phyloP scores from a whole-genome alignment of 345 rosid species.

The Rhodamnia argentea region DNA sequence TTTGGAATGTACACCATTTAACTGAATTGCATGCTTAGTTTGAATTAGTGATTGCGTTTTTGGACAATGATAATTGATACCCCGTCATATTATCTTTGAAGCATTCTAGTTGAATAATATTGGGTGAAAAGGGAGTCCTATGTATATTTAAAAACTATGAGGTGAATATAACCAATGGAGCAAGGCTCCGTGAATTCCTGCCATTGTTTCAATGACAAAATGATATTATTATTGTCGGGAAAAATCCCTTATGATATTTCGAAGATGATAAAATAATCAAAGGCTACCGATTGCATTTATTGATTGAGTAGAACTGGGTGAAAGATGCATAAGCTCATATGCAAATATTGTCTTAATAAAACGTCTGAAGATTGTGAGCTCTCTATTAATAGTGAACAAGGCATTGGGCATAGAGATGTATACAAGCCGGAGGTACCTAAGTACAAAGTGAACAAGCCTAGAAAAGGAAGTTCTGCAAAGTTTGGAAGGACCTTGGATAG shows the following conservation, averaged over 20 bases:
- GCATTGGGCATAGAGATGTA: neutral
- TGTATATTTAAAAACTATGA: too few species aligned
- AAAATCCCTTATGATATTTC: neutral
- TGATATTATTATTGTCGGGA: neutral
- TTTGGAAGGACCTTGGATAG: neutral
- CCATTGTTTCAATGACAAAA: neutral
- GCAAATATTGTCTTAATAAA: neutral
- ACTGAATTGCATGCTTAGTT: neutral
- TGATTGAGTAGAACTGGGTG: neutral
- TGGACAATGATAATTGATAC: too few species aligned
- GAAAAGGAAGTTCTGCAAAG: neutral
- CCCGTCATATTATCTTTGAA: too few species aligned
- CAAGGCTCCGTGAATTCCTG: neutral
- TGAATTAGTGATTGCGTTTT: too few species aligned
- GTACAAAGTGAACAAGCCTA: neutral
- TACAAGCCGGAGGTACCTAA: neutral
- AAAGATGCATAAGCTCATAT: neutral
- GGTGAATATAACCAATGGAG: neutral
- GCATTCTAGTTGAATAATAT: neutral
- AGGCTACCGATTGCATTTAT: neutral
- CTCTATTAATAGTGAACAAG: neutral
- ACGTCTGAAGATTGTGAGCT: neutral
- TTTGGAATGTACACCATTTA: neutral
- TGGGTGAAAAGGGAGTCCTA: too few species aligned
- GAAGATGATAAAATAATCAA: too few species aligned